Percentiles rank a stretch among this genome's conserved stretches.
Evolutionary conservation across 805 yeast genomes (phyloP).

Genomic region (Candida adriatica): DNA sequence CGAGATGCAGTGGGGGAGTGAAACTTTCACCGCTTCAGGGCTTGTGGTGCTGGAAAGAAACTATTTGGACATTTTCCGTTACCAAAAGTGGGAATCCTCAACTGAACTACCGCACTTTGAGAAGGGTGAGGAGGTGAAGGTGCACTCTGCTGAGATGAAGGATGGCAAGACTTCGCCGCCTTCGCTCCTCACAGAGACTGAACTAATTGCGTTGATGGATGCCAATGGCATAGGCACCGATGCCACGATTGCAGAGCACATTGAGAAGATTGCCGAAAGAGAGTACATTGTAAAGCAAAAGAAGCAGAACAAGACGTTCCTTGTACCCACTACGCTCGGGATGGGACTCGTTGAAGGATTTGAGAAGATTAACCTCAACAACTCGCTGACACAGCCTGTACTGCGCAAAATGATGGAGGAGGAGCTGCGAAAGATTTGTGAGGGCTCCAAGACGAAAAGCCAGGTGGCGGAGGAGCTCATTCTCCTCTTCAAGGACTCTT

Average conservation of each 20-base stretch:
- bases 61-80: slow-evolving; percentile 74
- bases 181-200: slow-evolving; percentile 80
- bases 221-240: slow-evolving; percentile 97
- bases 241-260: slow-evolving; percentile 98
- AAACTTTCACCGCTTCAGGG: slow-evolving; percentile 68
- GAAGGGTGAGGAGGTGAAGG: slow-evolving; percentile 48
- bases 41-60: slow-evolving; percentile 65
- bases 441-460: slow-evolving; percentile 47
- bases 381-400: slow-evolving; percentile 85
- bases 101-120: slow-evolving; percentile 57
- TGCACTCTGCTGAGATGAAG: slow-evolving; percentile 51
- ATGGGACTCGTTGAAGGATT: slow-evolving; percentile 85
- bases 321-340: slow-evolving; percentile 80
- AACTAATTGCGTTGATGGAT: slow-evolving; percentile 89
- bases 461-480: slow-evolving; percentile 52
- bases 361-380: slow-evolving; percentile 63
- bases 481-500: slow-evolving; percentile 56
- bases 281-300: slow-evolving; percentile 51
- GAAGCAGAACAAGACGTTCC: slow-evolving; percentile 31
- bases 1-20: slow-evolving; percentile 70
- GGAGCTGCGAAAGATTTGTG: slow-evolving; percentile 58
- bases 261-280: slow-evolving; percentile 66
- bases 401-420: slow-evolving; percentile 70
- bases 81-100: slow-evolving; percentile 69
- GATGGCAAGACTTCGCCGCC: slow-evolving; percentile 84